phyloP scores from a whole-genome alignment of 257 asterid species.

The Catharanthus roseus region DNA sequence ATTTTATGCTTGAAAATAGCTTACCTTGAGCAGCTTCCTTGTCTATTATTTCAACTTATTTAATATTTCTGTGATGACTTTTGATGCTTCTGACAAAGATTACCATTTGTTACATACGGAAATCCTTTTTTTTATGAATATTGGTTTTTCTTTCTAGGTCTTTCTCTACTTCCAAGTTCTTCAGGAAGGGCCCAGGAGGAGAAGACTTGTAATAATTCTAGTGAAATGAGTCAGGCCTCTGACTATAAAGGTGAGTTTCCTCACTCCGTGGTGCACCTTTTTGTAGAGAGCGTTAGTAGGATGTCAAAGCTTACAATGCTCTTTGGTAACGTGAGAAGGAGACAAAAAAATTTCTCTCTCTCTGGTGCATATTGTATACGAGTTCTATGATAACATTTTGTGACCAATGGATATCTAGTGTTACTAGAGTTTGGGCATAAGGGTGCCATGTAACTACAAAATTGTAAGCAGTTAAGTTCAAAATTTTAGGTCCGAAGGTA shows the following conservation, averaged over 20 bases:
- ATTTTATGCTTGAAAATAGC: slow-evolving; percentile 9
- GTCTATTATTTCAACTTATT: not conserved
- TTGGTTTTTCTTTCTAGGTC: slow-evolving; percentile 31
- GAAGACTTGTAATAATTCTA: slow-evolving; percentile 27
- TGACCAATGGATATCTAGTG: not conserved
- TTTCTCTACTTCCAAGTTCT: slow-evolving; percentile 33
- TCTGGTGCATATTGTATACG: not conserved
- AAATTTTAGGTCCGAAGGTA: not conserved
- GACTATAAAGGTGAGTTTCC: slow-evolving; percentile 23
- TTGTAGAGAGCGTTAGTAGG: not conserved
- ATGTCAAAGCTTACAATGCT: not conserved
- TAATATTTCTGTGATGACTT: not conserved
- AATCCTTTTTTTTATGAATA: not conserved
- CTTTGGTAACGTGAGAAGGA: not conserved
- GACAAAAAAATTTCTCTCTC: not conserved
- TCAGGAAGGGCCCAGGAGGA: slow-evolving; percentile 27
- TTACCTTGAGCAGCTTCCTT: not conserved
- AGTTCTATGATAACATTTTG: not conserved
- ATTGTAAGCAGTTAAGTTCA: not conserved
- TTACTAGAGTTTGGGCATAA: not conserved
- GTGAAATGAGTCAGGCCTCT: slow-evolving; percentile 21
- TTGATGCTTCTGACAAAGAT: slow-evolving; percentile 2
- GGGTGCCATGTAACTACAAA: not conserved
- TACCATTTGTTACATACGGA: not conserved
- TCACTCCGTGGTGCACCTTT: not conserved